Evolutionary conservation across 163 green algal species (phyloP).

Genomic region (Chloroidium sp.): DNA sequence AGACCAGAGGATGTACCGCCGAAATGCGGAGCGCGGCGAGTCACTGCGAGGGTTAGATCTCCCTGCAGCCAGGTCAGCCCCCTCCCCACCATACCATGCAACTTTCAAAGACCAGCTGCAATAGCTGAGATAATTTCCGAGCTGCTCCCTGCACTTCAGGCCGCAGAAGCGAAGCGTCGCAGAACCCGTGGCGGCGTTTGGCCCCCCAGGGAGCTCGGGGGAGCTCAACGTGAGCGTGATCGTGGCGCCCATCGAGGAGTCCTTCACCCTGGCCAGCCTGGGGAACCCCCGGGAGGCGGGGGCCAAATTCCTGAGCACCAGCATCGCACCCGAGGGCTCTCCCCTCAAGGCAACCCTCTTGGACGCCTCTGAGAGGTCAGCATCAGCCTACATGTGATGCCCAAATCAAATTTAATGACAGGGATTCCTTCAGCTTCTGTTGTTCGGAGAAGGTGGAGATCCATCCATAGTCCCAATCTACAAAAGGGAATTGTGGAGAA

Average conservation of each 20-base stretch:
- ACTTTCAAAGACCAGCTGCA: too few relatives aligned
- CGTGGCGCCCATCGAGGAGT: conserved; percentile 61
- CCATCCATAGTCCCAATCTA: background rate
- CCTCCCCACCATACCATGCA: too few relatives aligned
- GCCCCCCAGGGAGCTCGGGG: conserved; percentile 60
- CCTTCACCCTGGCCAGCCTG: conserved; percentile 61
- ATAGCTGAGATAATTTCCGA: too few relatives aligned
- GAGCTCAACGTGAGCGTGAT: conserved; percentile 78
- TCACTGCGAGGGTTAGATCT: conserved; percentile 37
- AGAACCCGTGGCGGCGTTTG: conserved; percentile 65
- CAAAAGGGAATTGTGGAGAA: background rate
- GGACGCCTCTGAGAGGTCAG: conserved; percentile 19
- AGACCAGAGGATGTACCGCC: conserved; percentile 58
- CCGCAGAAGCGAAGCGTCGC: conserved; percentile 14
- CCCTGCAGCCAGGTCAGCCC: background rate
- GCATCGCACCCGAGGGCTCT: conserved; percentile 16
- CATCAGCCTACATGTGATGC: background rate
- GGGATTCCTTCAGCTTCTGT: conserved; percentile 1
- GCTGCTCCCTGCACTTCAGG: background rate
- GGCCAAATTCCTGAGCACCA: conserved; percentile 44
- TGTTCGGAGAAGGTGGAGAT: background rate
- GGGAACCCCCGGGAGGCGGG: conserved; percentile 45
- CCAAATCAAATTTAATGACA: background rate
- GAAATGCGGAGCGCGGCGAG: conserved; percentile 34
- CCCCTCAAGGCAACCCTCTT: conserved; percentile 34